phyloP scores from a whole-genome alignment of 140 eudicot species.

The Bidens hawaiensis region DNA sequence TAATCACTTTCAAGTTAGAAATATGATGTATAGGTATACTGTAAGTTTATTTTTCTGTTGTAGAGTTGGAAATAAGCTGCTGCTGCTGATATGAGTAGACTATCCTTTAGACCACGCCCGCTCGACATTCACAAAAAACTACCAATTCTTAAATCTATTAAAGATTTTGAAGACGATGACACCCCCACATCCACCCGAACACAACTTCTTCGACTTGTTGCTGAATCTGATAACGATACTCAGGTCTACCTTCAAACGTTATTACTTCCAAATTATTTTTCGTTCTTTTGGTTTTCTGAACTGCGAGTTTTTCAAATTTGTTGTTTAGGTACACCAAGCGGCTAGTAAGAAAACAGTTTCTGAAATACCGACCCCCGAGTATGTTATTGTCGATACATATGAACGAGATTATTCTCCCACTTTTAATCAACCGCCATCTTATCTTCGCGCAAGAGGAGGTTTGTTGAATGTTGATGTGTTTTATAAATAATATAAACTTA shows the following conservation, averaged over 20 bases:
- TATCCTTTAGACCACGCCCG: slow-evolving; percentile 88
- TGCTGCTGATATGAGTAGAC: slow-evolving; percentile 73
- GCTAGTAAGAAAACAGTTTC: slow-evolving; percentile 65
- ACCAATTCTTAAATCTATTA: slow-evolving; percentile 72
- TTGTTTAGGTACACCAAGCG: slow-evolving; percentile 62
- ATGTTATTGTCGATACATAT: slow-evolving; percentile 78
- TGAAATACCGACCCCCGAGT: slow-evolving; percentile 93
- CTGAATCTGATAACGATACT: slow-evolving; percentile 76
- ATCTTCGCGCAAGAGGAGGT: slow-evolving; percentile 97
- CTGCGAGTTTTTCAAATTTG: background rate
- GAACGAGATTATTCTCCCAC: slow-evolving; percentile 86
- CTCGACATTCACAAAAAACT: slow-evolving; percentile 91
- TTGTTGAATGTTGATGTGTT: slow-evolving; percentile 15
- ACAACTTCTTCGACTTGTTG: slow-evolving; percentile 72
- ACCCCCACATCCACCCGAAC: slow-evolving; percentile 72
- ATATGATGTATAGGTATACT: background rate
- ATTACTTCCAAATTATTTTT: background rate
- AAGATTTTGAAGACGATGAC: slow-evolving; percentile 92
- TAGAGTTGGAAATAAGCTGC: slow-evolving; percentile 36
- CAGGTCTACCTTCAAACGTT: slow-evolving; percentile 16
- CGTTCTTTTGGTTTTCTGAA: background rate
- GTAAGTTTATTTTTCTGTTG: background rate
- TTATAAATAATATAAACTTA: slow-evolving; percentile 1
- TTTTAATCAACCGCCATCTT: slow-evolving; percentile 83
- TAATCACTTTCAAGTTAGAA: background rate